Conservation (phyloP, 345 rosid species). For the Triadica sebifera region DNA sequence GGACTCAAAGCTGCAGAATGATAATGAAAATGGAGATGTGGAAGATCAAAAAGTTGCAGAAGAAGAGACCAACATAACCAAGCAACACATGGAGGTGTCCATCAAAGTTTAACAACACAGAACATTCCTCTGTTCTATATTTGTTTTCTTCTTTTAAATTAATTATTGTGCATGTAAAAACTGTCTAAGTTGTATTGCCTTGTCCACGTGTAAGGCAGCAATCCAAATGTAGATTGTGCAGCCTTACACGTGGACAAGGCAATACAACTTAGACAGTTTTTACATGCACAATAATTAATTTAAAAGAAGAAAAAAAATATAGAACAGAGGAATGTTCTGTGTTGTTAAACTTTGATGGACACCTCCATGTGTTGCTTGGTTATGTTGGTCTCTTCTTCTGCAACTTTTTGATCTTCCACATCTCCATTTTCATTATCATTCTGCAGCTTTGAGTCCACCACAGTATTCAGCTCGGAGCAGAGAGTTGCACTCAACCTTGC, state of each 20-base stretch:
- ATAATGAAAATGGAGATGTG: too few relatives aligned
- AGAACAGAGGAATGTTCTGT: neutral
- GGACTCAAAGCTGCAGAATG: conserved; percentile 32
- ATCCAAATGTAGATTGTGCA: too few relatives aligned
- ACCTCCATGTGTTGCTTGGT: conserved; percentile 22
- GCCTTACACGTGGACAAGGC: neutral
- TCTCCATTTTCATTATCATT: conserved; percentile 12
- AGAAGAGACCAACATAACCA: conserved; percentile 18
- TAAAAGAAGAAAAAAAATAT: neutral
- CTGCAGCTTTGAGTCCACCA: conserved; percentile 36
- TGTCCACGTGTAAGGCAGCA: neutral
- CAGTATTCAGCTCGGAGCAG: conserved; percentile 36
- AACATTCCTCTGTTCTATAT: neutral
- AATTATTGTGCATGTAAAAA: neutral
- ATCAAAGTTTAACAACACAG: conserved; percentile 5
- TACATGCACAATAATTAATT: neutral
- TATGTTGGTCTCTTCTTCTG: conserved; percentile 27
- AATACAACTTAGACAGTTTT: neutral
- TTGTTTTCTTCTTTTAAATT: neutral
- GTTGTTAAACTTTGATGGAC: conserved; percentile 3
- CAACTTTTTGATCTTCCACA: conserved; percentile 20
- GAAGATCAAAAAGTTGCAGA: conserved; percentile 26
- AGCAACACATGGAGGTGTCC: conserved; percentile 22
- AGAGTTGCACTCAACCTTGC: conserved; percentile 39
- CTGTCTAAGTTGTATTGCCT: neutral